Evolutionary conservation across 176 grass and related monocot species (phyloP).

Genomic region (Typha latifolia): DNA sequence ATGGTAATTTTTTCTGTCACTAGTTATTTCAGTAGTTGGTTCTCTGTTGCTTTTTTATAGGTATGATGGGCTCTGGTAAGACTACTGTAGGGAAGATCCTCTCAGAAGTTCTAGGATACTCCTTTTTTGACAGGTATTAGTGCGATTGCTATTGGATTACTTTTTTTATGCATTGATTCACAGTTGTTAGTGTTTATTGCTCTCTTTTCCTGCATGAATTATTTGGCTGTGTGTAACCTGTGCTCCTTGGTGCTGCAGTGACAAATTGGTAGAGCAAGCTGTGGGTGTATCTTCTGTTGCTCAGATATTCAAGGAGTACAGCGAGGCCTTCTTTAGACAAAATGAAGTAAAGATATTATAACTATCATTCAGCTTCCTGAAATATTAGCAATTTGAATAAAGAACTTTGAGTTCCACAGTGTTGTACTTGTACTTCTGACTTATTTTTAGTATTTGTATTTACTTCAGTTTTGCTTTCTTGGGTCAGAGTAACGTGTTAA

Average conservation of each 20-base stretch:
- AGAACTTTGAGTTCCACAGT: neutral
- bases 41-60: neutral
- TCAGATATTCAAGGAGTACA: conserved; percentile 23
- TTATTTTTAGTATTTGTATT: neutral
- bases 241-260: conserved; percentile 9
- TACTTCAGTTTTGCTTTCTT: neutral
- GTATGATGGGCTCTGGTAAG: conserved; percentile 11
- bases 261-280: conserved; percentile 21
- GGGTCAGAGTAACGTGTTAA: conserved; percentile 18
- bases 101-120: conserved; percentile 10
- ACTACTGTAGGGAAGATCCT: conserved; percentile 12
- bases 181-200: neutral
- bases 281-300: conserved; percentile 29
- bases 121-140: conserved; percentile 9
- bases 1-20: neutral
- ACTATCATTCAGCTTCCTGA: neutral
- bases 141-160: neutral
- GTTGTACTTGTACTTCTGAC: neutral
- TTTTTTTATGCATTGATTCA: neutral
- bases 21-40: neutral
- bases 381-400: neutral
- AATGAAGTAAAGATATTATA: conserved; percentile 7
- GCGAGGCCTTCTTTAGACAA: conserved; percentile 24
- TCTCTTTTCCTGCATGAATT: neutral
- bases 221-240: neutral